A percentile compares a stretch with the other conserved stretches of the same genome.
phyloP scores from a whole-genome alignment of 441 rosid species.

The Gossypium trilobum region DNA sequence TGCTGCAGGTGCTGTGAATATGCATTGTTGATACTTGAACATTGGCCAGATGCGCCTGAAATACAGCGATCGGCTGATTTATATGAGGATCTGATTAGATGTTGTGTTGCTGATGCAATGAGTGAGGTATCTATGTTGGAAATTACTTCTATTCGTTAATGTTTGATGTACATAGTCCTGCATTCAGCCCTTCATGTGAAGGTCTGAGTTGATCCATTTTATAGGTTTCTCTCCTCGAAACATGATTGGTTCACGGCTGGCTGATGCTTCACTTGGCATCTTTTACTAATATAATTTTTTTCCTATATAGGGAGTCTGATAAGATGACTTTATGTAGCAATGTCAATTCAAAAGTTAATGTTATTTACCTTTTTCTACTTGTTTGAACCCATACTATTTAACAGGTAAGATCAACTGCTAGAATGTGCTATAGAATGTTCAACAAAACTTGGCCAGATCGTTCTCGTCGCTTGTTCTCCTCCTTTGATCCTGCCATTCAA shows the following conservation, averaged over 20 bases:
- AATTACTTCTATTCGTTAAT: conserved; percentile 1
- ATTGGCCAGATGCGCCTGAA: conserved; percentile 96
- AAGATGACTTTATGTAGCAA: not conserved
- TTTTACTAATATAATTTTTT: not conserved
- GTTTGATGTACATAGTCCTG: not conserved
- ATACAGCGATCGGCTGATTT: conserved; percentile 83
- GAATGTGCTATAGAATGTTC: conserved; percentile 98
- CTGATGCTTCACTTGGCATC: not conserved
- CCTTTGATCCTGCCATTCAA: conserved; percentile 89
- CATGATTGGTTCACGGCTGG: not conserved
- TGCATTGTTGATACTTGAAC: conserved; percentile 77
- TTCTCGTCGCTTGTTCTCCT: conserved; percentile 76
- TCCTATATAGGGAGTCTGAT: not conserved
- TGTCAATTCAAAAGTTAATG: not conserved
- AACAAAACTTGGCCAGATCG: conserved; percentile 98
- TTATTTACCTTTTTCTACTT: not conserved
- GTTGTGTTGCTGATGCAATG: conserved; percentile 98
- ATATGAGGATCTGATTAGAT: conserved; percentile 79
- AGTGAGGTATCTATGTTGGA: conserved; percentile 61
- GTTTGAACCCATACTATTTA: conserved; percentile 8
- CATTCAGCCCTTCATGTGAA: not conserved
- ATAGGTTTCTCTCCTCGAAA: not conserved
- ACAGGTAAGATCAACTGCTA: conserved; percentile 92
- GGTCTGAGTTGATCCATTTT: not conserved
- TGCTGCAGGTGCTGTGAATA: conserved; percentile 85